These are phyloP conservation scores for Syzygium aqueum DNA, from an alignment of 345 rosid genomes.

Conservation along the genomic window DNA sequence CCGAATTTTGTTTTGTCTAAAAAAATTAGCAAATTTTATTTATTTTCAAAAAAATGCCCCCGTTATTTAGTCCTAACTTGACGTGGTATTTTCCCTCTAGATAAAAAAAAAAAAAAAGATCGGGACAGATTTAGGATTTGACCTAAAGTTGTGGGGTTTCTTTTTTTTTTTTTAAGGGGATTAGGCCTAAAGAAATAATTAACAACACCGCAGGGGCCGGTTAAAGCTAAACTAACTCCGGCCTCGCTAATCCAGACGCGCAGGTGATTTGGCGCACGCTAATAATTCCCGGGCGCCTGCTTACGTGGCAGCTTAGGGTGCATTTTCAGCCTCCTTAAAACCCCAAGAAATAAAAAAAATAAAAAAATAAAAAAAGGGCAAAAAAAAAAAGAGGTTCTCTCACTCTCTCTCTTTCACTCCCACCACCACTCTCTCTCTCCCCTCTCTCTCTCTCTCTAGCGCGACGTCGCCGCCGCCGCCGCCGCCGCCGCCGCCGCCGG, in stretches of 20 bases:
- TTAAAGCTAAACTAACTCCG: neutral
- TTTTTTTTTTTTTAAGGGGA: too few relatives aligned
- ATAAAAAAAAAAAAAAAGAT: too few relatives aligned
- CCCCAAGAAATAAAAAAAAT: neutral
- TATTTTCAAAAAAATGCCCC: too few relatives aligned
- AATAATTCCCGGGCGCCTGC: neutral
- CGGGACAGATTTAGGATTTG: too few relatives aligned
- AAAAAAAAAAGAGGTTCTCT: conserved; percentile 8
- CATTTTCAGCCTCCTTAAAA: conserved; percentile 3
- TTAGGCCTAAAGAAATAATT: too few relatives aligned
- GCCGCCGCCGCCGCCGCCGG: neutral
- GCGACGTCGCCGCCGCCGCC: too few relatives aligned
- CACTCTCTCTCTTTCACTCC: neutral
- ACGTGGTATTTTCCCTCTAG: too few relatives aligned
- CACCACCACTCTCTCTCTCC: neutral
- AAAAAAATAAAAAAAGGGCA: conserved; percentile 9
- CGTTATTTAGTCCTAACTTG: too few relatives aligned
- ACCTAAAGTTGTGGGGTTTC: too few relatives aligned
- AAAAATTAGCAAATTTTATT: too few relatives aligned
- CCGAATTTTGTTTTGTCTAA: too few relatives aligned
- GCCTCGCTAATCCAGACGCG: neutral
- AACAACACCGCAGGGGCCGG: neutral
- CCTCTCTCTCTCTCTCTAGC: neutral
- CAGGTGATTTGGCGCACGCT: neutral
- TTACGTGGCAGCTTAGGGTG: conserved; percentile 92